Percentiles rank a stretch among this genome's conserved stretches.
Evolutionary conservation across 2,329 filamentous ascomycete species (phyloP).

Genomic region (Cordyceps cicadae): DNA sequence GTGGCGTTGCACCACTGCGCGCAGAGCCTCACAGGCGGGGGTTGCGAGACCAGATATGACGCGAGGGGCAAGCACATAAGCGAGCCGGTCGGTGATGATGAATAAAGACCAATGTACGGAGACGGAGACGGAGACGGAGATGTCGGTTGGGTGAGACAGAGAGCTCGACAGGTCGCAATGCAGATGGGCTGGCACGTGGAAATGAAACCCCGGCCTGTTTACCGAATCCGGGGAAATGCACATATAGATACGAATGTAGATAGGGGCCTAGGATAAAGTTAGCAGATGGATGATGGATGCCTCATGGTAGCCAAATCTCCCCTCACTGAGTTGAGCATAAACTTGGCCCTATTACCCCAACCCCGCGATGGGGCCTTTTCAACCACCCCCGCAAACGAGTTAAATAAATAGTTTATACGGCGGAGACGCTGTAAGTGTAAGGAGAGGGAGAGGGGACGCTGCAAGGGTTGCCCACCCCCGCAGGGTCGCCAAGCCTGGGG

Average conservation of each 20-base stretch:
- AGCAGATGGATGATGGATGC: not conserved
- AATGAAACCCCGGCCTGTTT: not conserved
- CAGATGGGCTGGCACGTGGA: not conserved
- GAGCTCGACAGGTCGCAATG: not conserved
- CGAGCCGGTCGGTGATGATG: too few relatives aligned
- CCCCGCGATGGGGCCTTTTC: not conserved
- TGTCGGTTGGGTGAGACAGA: too few relatives aligned
- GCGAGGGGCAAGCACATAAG: too few relatives aligned
- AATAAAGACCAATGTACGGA: too few relatives aligned
- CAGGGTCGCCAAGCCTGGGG: not conserved
- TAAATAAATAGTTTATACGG: not conserved
- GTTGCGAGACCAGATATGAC: too few relatives aligned
- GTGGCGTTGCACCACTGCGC: not conserved
- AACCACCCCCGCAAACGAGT: not conserved
- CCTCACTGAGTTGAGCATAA: not conserved
- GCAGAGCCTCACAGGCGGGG: too few relatives aligned
- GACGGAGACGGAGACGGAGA: too few relatives aligned
- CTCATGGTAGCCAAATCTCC: not conserved
- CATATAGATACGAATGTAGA: too few relatives aligned
- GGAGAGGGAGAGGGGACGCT: too few relatives aligned
- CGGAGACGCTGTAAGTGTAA: not conserved
- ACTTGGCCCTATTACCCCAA: not conserved
- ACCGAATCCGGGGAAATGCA: not conserved
- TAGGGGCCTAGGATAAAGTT: not conserved
- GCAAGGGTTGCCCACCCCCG: too few relatives aligned